A percentile compares a stretch with the other conserved stretches of the same genome.
phyloP scores from a whole-genome alignment of 345 rosid species.

The rapeseed (Brassica napus) region Da-Ae NC_063451.1:20189501-20190000 shows the following conservation, averaged over 20 bases:
- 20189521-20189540: too few relatives aligned
- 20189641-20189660: neutral
- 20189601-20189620: neutral
- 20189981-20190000: slow-evolving; percentile 64
- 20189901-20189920: slow-evolving; percentile 83
- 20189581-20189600: neutral
- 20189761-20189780: too few relatives aligned
- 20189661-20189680: too few relatives aligned
- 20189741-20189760: too few relatives aligned
- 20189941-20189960: slow-evolving; percentile 84
- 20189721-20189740: too few relatives aligned
- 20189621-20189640: neutral
- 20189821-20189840: neutral
- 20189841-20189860: slow-evolving; percentile 38
- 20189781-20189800: too few relatives aligned
- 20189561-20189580: neutral
- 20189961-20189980: slow-evolving; percentile 84
- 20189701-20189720: too few relatives aligned
- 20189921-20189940: slow-evolving; percentile 71
- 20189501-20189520: neutral
- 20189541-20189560: too few relatives aligned
- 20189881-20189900: slow-evolving; percentile 71
- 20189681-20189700: neutral
- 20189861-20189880: slow-evolving; percentile 71
- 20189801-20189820: too few relatives aligned